Evolutionary conservation across 768 basidiomycete species (phyloP).

Genomic region (Amanita muscaria): DNA sequence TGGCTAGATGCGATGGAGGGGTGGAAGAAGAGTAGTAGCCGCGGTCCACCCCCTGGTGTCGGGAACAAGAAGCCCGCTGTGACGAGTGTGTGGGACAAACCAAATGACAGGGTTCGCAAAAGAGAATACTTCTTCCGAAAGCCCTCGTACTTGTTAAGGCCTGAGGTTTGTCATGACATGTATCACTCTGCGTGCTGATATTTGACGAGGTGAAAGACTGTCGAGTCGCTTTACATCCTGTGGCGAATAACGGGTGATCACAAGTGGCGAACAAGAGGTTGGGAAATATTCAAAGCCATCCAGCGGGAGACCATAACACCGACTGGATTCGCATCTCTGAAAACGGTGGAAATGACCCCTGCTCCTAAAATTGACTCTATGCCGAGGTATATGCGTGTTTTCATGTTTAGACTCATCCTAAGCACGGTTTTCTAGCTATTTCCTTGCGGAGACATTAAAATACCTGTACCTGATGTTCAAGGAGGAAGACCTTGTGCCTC

Average conservation of each 20-base stretch:
- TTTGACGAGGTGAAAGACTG: constrained; percentile 35
- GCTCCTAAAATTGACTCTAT: constrained; percentile 42
- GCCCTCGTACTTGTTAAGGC: constrained; percentile 49
- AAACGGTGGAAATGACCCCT: constrained; percentile 35
- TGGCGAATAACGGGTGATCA: constrained; percentile 62
- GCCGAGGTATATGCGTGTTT: constrained; percentile 51
- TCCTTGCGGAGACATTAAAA: constrained; percentile 51
- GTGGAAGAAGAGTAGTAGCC: constrained; percentile 39
- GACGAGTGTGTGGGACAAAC: constrained; percentile 10
- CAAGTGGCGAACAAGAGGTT: constrained; percentile 64
- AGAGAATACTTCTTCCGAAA: constrained; percentile 49
- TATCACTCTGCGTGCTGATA: neutral
- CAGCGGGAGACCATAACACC: constrained; percentile 48
- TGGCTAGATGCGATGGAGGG: constrained; percentile 44
- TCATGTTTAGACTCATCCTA: neutral
- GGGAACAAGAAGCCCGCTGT: constrained; percentile 32
- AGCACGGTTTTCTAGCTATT: constrained; percentile 28
- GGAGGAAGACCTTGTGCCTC: constrained; percentile 49
- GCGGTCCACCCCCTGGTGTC: constrained; percentile 46
- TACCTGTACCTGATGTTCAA: constrained; percentile 66
- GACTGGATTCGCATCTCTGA: constrained; percentile 54
- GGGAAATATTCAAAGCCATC: constrained; percentile 62
- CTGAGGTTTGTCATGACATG: constrained; percentile 41
- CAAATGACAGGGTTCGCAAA: constrained; percentile 19
- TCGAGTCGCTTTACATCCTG: constrained; percentile 65